Conservation (phyloP, 495 filamentous ascomycete genomes). For the Aspergillus affinis region DNA sequence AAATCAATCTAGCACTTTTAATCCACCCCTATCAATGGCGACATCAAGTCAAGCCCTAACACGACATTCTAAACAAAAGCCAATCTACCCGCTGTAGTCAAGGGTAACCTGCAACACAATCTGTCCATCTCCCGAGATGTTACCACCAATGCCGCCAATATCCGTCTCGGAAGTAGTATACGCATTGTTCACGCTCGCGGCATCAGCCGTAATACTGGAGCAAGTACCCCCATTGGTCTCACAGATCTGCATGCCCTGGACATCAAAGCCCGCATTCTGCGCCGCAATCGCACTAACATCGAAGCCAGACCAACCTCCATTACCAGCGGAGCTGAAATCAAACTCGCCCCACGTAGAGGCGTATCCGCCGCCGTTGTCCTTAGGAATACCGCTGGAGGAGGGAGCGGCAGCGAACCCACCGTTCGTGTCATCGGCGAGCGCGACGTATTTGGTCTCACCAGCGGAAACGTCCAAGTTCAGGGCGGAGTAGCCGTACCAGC, state of each 20-base stretch:
- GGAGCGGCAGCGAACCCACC: conserved; percentile 34
- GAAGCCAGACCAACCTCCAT: conserved; percentile 41
- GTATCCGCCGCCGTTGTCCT: conserved; percentile 29
- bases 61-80: too few relatives aligned
- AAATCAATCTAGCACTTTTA: too few relatives aligned
- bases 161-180: conserved; percentile 34
- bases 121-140: conserved; percentile 23
- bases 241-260: conserved; percentile 38
- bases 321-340: conserved; percentile 33
- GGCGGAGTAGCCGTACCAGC: conserved; percentile 40
- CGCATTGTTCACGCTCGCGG: conserved; percentile 32
- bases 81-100: conserved; percentile 3
- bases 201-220: conserved; percentile 30
- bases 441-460: conserved; percentile 42
- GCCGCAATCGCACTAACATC: conserved; percentile 40
- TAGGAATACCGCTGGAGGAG: conserved; percentile 28
- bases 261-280: conserved; percentile 26
- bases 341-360: conserved; percentile 45
- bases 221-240: conserved; percentile 24
- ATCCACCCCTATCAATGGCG: too few relatives aligned
- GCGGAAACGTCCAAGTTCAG: conserved; percentile 41
- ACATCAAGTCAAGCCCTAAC: too few relatives aligned
- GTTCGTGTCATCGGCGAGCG: conserved; percentile 46
- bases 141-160: conserved; percentile 40
- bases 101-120: conserved; percentile 5